These are phyloP conservation scores for Rossbeevera mucosa DNA, from an alignment of 768 basidiomycete genomes.

Conservation along the genomic window DNA sequence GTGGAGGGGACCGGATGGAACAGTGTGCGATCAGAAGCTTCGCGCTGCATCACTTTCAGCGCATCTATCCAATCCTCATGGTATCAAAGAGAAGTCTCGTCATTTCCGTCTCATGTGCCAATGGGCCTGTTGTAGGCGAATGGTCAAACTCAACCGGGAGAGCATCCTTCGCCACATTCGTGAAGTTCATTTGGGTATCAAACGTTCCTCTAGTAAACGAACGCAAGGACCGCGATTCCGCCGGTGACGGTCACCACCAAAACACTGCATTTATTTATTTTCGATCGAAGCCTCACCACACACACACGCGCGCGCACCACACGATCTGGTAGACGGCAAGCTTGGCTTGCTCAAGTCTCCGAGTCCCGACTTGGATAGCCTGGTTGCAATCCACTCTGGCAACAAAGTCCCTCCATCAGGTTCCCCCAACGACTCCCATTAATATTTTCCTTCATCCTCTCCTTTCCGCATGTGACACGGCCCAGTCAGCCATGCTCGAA, in stretches of 20 bases:
- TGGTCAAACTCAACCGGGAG: conserved; percentile 13
- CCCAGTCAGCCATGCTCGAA: conserved; percentile 39
- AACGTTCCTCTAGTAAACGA: conserved; percentile 2
- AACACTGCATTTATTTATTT: background rate
- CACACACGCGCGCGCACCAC: too few relatives aligned
- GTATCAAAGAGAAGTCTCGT: conserved; percentile 10
- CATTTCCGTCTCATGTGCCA: background rate
- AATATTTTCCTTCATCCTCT: conserved; percentile 30
- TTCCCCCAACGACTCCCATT: conserved; percentile 33
- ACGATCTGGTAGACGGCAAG: too few relatives aligned
- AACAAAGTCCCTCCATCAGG: conserved; percentile 7
- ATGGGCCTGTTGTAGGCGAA: conserved; percentile 10
- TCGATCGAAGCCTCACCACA: too few relatives aligned
- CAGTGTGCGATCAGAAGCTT: background rate
- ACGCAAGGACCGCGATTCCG: background rate
- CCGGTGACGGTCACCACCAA: background rate
- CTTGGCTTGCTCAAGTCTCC: conserved; percentile 46
- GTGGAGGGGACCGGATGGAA: conserved; percentile 6
- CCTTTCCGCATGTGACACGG: too few relatives aligned
- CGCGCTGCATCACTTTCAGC: background rate
- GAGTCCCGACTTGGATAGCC: too few relatives aligned
- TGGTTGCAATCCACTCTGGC: conserved; percentile 24
- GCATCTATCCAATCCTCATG: conserved; percentile 15
- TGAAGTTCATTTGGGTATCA: conserved; percentile 13
- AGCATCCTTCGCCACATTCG: conserved; percentile 16